Evolutionary conservation across 257 asterid genomes (phyloP).

Genomic region (Solanum etuberosum): DNA sequence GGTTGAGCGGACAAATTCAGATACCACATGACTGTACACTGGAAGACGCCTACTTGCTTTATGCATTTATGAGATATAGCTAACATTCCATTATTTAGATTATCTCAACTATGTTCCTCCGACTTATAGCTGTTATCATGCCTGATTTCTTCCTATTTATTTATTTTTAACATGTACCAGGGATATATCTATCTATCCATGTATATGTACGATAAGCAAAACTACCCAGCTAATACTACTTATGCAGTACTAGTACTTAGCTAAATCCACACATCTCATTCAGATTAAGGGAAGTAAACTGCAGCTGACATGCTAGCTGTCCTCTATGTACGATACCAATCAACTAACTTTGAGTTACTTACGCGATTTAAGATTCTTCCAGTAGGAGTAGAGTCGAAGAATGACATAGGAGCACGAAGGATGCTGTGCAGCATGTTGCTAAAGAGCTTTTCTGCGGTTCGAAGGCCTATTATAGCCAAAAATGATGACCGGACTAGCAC

Average conservation of each 20-base stretch:
- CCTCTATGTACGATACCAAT: not conserved
- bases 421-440: constrained; percentile 64
- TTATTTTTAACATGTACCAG: not conserved
- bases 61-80: not conserved
- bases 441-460: constrained; percentile 70
- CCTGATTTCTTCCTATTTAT: not conserved
- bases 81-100: not conserved
- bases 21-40: not conserved
- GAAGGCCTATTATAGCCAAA: constrained; percentile 55
- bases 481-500: constrained; percentile 63
- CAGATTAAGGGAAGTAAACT: not conserved
- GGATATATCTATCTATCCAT: not conserved
- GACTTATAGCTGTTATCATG: not conserved
- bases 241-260: not conserved
- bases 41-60: not conserved
- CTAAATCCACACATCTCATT: not conserved
- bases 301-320: not conserved
- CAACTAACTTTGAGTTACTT: constrained; percentile 3
- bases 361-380: constrained; percentile 91
- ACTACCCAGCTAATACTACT: not conserved
- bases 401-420: constrained; percentile 79
- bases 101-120: not conserved
- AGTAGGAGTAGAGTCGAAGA: constrained; percentile 91
- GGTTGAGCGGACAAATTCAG: not conserved
- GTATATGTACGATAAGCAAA: not conserved